Percentiles rank a stretch among this genome's conserved stretches.
phyloP scores from a whole-genome alignment of 805 yeast species.

The Candida namnaoensis region DNA sequence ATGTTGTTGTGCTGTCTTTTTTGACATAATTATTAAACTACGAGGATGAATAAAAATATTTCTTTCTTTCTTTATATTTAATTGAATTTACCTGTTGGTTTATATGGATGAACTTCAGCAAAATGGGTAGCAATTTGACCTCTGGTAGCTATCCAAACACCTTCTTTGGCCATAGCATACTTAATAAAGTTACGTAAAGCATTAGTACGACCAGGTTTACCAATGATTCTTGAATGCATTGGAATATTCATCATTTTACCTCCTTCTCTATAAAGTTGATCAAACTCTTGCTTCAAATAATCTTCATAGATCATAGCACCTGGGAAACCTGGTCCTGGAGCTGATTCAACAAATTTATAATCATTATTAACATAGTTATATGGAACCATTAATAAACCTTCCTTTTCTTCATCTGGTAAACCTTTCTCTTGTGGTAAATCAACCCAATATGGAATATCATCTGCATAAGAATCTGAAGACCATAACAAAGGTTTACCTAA shows the following conservation, averaged over 20 bases:
- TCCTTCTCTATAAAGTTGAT: conserved; percentile 26
- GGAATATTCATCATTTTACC: conserved; percentile 28
- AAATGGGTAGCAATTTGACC: conserved; percentile 25
- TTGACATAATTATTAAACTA: too few relatives aligned
- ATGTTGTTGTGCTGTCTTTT: too few relatives aligned
- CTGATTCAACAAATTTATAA: conserved; percentile 10
- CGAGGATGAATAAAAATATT: too few relatives aligned
- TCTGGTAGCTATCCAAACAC: conserved; percentile 28
- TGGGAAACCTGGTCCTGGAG: neutral
- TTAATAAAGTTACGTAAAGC: conserved; percentile 27
- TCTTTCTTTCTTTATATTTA: too few relatives aligned
- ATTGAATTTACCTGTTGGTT: too few relatives aligned
- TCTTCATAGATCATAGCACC: conserved; percentile 4
- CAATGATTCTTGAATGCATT: conserved; percentile 25
- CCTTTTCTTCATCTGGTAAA: neutral
- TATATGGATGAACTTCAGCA: conserved; percentile 4
- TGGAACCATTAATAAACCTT: conserved; percentile 18
- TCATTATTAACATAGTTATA: conserved; percentile 19
- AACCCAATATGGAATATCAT: conserved; percentile 27
- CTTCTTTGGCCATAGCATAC: conserved; percentile 22
- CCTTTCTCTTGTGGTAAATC: conserved; percentile 4
- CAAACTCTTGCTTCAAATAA: conserved; percentile 27
- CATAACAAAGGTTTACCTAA: conserved; percentile 21
- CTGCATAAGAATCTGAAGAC: conserved; percentile 26
- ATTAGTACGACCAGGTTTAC: conserved; percentile 26